Evolutionary conservation across 1,284 basidiomycete genomes (phyloP), one percentile per base, ranked within the genome.

Genomic region (Tylopilus orsonianus): DNA sequence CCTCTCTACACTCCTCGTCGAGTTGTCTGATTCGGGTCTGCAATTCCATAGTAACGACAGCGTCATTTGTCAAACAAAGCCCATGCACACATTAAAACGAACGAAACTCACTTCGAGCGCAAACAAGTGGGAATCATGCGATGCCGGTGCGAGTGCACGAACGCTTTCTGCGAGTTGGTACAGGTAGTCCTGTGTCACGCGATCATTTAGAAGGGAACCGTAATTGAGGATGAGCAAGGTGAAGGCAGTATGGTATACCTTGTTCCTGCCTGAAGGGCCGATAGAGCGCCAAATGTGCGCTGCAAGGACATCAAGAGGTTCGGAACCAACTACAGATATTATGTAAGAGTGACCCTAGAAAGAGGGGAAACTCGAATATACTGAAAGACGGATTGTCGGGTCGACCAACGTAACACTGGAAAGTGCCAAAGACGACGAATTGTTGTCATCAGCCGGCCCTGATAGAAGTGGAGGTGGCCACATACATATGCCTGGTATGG

Each of bases 211-310:
- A n/a, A n/a, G n/a, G n/a, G n/a, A n/a, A n/a, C n/a, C n/a, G n/a
- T n/a, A n/a, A n/a, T n/a, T n/a, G n/a, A n/a, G n/a, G n/a, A n/a
- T n/a, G n/a, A n/a, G n/a, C n/a, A n/a, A n/a, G n/a, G n/a, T n/a
- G n/a, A 41, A 9, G 20, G 24, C 10, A 14, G 1, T 3, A 29
- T 13, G 8, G 27, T 26, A 8, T 41, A 82, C 87, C 74, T 91
- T 91, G 71, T 95, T 95, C 2, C 71, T 78, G 0, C 93, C 93
- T 0, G 90, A 93, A 0, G 91, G 91, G 0, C 92, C 92, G 0
- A 81, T 75, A 1, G 87, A 86, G 22, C 69, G 69, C 76, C 83
- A 89, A 46, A 95, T 93, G 13, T 74, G 75, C 43, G 77, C 64
- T 0, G 89, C 83, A 8, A 93, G 78, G 7, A 57, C 56, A 45